Conservation (phyloP, 2,329 filamentous ascomycete species). For the Elsinoe australis region DNA sequence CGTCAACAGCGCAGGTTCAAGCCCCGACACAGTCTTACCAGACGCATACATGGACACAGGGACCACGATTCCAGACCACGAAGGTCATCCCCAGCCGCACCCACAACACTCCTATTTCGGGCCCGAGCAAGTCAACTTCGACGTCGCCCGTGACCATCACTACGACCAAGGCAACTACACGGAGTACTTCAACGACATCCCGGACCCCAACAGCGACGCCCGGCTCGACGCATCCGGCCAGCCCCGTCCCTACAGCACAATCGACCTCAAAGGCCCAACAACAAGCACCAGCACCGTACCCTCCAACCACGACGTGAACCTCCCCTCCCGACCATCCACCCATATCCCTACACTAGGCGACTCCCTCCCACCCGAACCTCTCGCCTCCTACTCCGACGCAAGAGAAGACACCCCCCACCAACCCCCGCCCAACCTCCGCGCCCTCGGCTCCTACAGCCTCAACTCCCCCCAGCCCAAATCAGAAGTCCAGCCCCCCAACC, state of each 20-base stretch:
- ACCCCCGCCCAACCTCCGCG: background rate
- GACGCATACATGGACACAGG: too few species aligned
- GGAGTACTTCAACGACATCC: background rate
- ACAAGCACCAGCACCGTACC: background rate
- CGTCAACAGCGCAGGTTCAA: too few species aligned
- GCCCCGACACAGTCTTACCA: too few species aligned
- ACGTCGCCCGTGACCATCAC: background rate
- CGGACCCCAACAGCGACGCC: background rate
- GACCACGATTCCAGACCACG: too few species aligned
- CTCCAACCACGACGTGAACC: background rate
- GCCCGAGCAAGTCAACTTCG: too few species aligned
- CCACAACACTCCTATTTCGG: too few species aligned
- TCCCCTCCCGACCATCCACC: background rate
- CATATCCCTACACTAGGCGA: background rate
- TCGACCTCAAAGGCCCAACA: background rate
- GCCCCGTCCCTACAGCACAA: background rate
- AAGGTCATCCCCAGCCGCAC: too few species aligned
- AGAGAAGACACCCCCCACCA: background rate
- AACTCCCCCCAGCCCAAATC: background rate
- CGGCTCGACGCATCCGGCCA: background rate
- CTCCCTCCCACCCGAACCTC: background rate
- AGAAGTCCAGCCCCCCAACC: background rate
- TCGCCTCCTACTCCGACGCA: too few species aligned
- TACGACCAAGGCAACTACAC: background rate
- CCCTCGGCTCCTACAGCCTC: constrained; percentile 2